Evolutionary conservation across 768 basidiomycete species (phyloP).

Genomic region (Russula abietina): DNA sequence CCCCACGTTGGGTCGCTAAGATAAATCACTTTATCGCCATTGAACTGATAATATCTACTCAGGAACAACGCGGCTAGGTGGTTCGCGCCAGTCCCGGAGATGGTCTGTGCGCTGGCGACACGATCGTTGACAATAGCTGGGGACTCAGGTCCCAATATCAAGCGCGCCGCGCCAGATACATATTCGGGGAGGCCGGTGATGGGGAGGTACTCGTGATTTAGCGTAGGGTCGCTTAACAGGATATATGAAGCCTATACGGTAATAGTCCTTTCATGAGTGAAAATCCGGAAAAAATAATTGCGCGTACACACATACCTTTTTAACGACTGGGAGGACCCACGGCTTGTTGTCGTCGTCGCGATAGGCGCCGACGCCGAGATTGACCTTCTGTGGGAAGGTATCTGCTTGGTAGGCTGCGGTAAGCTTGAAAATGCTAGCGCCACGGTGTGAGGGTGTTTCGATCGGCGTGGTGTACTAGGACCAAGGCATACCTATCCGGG

Average conservation of each 20-base stretch:
- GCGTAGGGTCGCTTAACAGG: slow-evolving; percentile 57
- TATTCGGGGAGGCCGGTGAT: slow-evolving; percentile 85
- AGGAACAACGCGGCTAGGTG: slow-evolving; percentile 88
- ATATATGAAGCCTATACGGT: slow-evolving; percentile 59
- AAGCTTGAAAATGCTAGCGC: slow-evolving; percentile 77
- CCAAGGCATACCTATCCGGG: slow-evolving; percentile 62
- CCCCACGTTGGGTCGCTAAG: slow-evolving; percentile 96
- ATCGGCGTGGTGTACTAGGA: not conserved
- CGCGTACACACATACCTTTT: slow-evolving; percentile 72
- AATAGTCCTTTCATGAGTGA: not conserved
- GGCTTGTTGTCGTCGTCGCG: slow-evolving; percentile 82
- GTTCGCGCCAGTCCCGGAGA: slow-evolving; percentile 95
- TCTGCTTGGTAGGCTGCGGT: slow-evolving; percentile 87
- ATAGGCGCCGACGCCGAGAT: slow-evolving; percentile 91
- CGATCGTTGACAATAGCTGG: slow-evolving; percentile 64
- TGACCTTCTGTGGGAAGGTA: slow-evolving; percentile 69
- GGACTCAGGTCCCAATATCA: slow-evolving; percentile 74
- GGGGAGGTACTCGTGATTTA: slow-evolving; percentile 91
- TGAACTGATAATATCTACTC: slow-evolving; percentile 70
- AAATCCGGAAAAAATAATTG: not conserved
- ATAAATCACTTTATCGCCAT: slow-evolving; percentile 62
- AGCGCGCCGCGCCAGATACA: slow-evolving; percentile 70
- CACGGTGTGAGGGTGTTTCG: slow-evolving; percentile 12
- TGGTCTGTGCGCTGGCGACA: slow-evolving; percentile 81
- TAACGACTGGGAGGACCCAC: slow-evolving; percentile 89